These are phyloP conservation scores for Cladorrhinum sp. DNA, from an alignment of 2,329 filamentous ascomycete genomes.

Conservation along the genomic window DNA sequence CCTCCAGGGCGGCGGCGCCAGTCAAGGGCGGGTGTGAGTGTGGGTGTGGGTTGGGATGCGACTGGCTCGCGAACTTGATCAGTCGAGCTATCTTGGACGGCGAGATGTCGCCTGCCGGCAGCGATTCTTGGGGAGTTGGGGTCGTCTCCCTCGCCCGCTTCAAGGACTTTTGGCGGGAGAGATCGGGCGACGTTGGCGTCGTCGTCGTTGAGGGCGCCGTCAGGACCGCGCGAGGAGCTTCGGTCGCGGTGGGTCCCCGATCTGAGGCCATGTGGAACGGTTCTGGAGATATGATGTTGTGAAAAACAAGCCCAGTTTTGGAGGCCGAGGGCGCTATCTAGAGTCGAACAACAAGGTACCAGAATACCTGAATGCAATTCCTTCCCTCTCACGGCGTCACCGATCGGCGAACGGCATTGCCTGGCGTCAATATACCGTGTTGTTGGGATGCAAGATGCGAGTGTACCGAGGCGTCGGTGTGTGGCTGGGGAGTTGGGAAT, in stretches of 20 bases:
- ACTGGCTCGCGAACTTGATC: slow-evolving; percentile 40
- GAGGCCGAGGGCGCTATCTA: neutral
- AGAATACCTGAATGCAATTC: slow-evolving; percentile 7
- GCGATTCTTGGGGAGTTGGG: slow-evolving; percentile 38
- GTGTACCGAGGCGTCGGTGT: slow-evolving; percentile 30
- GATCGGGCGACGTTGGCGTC: slow-evolving; percentile 38
- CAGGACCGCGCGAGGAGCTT: slow-evolving; percentile 42
- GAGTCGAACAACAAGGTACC: neutral
- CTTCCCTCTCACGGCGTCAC: slow-evolving; percentile 22
- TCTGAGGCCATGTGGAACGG: slow-evolving; percentile 50
- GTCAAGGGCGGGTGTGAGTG: slow-evolving; percentile 40
- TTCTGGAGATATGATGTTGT: neutral
- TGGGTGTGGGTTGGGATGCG: slow-evolving; percentile 34
- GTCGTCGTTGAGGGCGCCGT: slow-evolving; percentile 36
- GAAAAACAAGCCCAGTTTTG: neutral
- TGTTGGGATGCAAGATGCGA: slow-evolving; percentile 24
- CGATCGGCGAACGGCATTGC: slow-evolving; percentile 27
- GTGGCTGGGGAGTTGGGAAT: slow-evolving; percentile 33
- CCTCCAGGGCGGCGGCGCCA: slow-evolving; percentile 52
- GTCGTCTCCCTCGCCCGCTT: slow-evolving; percentile 50
- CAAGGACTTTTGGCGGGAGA: slow-evolving; percentile 38
- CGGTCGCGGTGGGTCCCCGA: slow-evolving; percentile 51
- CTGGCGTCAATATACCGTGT: slow-evolving; percentile 7
- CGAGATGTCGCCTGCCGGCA: slow-evolving; percentile 41
- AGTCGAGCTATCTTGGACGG: slow-evolving; percentile 55